Percentiles rank a stretch among this genome's conserved stretches.
Conservation (phyloP, 192 early-diverging fungal species). For the Thamnidium elegans region DNA sequence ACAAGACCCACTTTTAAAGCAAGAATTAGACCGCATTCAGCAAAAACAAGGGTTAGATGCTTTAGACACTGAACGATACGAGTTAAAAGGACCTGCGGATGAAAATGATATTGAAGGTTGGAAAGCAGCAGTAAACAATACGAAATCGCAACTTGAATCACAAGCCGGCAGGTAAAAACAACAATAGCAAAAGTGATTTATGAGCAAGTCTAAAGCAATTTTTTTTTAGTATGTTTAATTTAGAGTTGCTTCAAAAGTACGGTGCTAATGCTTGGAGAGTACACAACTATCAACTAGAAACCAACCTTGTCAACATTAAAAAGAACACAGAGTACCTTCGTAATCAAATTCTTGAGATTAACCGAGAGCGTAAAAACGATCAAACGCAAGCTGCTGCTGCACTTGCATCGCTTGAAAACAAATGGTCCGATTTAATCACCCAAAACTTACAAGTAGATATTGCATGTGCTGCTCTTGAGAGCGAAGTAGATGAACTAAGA, state of each 20-base stretch:
- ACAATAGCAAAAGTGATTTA: too few relatives aligned
- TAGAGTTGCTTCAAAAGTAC: slow-evolving; percentile 53
- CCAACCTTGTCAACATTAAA: slow-evolving; percentile 36
- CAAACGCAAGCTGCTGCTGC: slow-evolving; percentile 45
- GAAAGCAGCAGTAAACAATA: slow-evolving; percentile 47
- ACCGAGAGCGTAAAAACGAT: slow-evolving; percentile 50
- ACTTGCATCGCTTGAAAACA: slow-evolving; percentile 44
- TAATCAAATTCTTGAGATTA: slow-evolving; percentile 45
- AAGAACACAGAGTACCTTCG: slow-evolving; percentile 40
- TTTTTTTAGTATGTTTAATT: slow-evolving; percentile 36
- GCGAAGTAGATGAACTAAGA: slow-evolving; percentile 44
- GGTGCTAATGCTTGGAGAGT: slow-evolving; percentile 57
- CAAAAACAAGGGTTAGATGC: slow-evolving; percentile 44
- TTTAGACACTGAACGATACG: slow-evolving; percentile 48
- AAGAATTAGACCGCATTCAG: slow-evolving; percentile 46
- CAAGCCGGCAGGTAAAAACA: slow-evolving; percentile 50
- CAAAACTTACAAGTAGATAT: slow-evolving; percentile 52
- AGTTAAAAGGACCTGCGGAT: slow-evolving; percentile 40
- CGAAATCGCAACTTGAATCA: slow-evolving; percentile 51
- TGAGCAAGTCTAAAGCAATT: background rate
- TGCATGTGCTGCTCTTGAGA: slow-evolving; percentile 43
- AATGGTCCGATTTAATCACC: slow-evolving; percentile 51
- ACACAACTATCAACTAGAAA: slow-evolving; percentile 55
- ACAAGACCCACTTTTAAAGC: slow-evolving; percentile 34
- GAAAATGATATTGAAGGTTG: slow-evolving; percentile 41